phyloP scores from a whole-genome alignment of 2,329 filamentous ascomycete species.

The Berkeleyomyces basicola region DNA sequence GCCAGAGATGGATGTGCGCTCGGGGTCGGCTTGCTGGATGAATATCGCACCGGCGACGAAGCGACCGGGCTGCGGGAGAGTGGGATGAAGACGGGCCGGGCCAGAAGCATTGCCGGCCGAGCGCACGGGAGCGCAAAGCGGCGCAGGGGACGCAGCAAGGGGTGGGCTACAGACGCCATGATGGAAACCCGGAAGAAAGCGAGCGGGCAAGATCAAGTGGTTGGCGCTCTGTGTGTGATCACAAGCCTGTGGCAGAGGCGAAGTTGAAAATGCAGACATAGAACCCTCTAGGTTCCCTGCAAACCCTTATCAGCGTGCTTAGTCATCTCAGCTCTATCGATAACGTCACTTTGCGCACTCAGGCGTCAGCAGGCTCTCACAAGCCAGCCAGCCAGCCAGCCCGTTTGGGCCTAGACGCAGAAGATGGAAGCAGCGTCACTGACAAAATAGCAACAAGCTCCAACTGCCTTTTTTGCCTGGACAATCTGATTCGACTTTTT shows the following conservation, averaged over 20 bases:
- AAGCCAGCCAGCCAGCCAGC: neutral
- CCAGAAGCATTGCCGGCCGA: neutral
- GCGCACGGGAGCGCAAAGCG: conserved; percentile 2
- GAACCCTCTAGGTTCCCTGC: neutral
- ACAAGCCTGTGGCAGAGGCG: neutral
- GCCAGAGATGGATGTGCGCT: neutral
- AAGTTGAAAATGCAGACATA: neutral
- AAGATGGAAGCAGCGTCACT: neutral
- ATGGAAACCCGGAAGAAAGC: neutral
- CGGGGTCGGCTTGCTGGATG: neutral
- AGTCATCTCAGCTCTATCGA: neutral
- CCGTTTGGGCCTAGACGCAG: neutral
- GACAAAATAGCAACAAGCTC: neutral
- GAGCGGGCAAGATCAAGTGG: neutral
- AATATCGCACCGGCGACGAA: neutral
- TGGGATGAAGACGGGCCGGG: neutral
- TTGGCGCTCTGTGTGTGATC: neutral
- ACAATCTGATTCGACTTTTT: neutral
- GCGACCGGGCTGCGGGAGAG: neutral
- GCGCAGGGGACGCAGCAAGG: conserved; percentile 6
- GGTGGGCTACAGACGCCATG: conserved; percentile 8
- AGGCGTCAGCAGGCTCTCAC: neutral
- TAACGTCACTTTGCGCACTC: neutral
- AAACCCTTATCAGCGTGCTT: neutral
- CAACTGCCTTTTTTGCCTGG: neutral